Evolutionary conservation across 202 grass and related monocot genomes (phyloP).

Genomic region (Schoenoplectus triqueter): DNA sequence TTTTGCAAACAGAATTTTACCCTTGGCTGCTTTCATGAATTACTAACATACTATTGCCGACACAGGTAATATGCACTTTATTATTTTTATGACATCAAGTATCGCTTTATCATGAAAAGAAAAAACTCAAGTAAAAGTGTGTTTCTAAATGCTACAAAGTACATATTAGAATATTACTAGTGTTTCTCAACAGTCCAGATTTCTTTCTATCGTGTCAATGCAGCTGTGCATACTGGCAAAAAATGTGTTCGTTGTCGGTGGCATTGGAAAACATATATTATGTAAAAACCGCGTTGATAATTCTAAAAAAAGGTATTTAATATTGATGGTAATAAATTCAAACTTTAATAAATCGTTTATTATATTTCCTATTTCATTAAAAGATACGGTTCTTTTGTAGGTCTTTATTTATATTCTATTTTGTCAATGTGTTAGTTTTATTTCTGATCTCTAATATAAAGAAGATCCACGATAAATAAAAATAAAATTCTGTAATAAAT

Average conservation of each 20-base stretch:
- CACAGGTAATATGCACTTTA: neutral
- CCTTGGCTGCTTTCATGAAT: neutral
- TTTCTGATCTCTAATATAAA: no score
- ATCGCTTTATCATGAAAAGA: neutral
- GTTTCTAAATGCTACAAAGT: neutral
- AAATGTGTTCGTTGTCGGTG: constrained; percentile 16
- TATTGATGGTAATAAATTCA: no score
- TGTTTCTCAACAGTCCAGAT: neutral
- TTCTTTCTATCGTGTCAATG: neutral
- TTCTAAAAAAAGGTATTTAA: no score
- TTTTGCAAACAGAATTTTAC: neutral
- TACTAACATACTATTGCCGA: neutral
- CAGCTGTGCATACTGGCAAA: neutral
- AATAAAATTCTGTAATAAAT: no score
- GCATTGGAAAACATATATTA: neutral
- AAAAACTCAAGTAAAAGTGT: neutral
- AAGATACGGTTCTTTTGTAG: no score
- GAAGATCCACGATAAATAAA: no score
- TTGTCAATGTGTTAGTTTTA: no score
- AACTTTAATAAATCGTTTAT: no score
- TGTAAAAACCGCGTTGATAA: constrained; percentile 1
- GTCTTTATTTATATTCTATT: no score
- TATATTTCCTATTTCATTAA: no score
- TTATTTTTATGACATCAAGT: neutral
- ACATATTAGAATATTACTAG: neutral